These are phyloP conservation scores for Botrytis elliptica DNA, from an alignment of 2,329 filamentous ascomycete genomes.

Conservation along the genomic window DNA sequence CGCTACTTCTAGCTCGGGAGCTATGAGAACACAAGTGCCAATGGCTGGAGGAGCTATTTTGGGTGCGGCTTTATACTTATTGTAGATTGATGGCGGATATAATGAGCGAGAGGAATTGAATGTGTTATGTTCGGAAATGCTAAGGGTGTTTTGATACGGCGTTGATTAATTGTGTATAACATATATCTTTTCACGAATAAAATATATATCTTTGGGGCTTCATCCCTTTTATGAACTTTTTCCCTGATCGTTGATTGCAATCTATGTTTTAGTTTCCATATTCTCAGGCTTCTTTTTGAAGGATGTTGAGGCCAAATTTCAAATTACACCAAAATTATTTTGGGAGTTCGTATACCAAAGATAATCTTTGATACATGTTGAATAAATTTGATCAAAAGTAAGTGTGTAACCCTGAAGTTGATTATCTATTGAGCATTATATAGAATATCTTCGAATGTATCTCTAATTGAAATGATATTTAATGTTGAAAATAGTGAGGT, in stretches of 20 bases:
- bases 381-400: neutral
- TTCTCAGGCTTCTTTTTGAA: neutral
- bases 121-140: neutral
- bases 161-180: neutral
- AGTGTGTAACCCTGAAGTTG: neutral
- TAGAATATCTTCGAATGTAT: neutral
- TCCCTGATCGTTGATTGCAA: neutral
- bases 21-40: slow-evolving; percentile 21
- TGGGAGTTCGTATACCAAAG: neutral
- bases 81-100: slow-evolving; percentile 17
- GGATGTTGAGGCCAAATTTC: neutral
- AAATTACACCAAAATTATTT: neutral
- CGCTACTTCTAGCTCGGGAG: slow-evolving; percentile 15
- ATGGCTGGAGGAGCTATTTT: slow-evolving; percentile 16
- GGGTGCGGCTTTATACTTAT: slow-evolving; percentile 20
- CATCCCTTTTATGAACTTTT: neutral
- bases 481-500: neutral
- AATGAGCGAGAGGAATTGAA: neutral
- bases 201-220: neutral
- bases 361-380: neutral
- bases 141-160: neutral
- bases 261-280: neutral
- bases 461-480: neutral
- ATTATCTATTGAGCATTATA: neutral
- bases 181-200: neutral